Conservation (phyloP, 2,329 filamentous ascomycete species). For the Sarocladium oryzae region DNA sequence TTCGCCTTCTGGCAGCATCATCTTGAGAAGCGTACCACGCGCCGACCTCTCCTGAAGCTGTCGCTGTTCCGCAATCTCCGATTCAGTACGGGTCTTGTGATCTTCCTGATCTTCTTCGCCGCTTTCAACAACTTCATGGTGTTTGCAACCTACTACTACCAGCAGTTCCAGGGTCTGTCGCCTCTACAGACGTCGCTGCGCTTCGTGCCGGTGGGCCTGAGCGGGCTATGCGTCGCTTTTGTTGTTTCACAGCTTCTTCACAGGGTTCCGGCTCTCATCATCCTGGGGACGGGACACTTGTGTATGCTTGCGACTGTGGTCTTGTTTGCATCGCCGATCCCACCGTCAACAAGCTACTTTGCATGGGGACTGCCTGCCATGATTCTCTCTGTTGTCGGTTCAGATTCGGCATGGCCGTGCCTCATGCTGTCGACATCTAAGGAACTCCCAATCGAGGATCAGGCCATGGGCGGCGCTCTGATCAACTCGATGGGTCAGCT, state of each 20-base stretch:
- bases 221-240: constrained; percentile 50
- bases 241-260: constrained; percentile 50
- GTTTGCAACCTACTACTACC: constrained; percentile 64
- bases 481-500: constrained; percentile 62
- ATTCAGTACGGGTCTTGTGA: constrained; percentile 57
- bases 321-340: constrained; percentile 59
- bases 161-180: constrained; percentile 56
- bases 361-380: constrained; percentile 62
- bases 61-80: constrained; percentile 53
- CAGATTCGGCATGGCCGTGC: constrained; percentile 60
- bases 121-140: constrained; percentile 63
- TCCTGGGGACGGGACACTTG: constrained; percentile 52
- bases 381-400: constrained; percentile 57
- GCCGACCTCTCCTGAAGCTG: constrained; percentile 58
- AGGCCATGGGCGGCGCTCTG: constrained; percentile 61
- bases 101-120: constrained; percentile 61
- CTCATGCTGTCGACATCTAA: constrained; percentile 61
- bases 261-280: constrained; percentile 49
- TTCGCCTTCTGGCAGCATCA: constrained; percentile 57
- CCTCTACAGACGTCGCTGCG: constrained; percentile 62
- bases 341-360: constrained; percentile 55
- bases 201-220: constrained; percentile 60
- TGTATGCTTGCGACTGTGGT: constrained; percentile 49
- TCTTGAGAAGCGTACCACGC: constrained; percentile 22
- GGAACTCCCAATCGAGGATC: constrained; percentile 54